Percentiles rank a stretch among this genome's conserved stretches.
phyloP scores from a whole-genome alignment of 352 stramenopile species.

The Phytophthora pluvialis region DNA sequence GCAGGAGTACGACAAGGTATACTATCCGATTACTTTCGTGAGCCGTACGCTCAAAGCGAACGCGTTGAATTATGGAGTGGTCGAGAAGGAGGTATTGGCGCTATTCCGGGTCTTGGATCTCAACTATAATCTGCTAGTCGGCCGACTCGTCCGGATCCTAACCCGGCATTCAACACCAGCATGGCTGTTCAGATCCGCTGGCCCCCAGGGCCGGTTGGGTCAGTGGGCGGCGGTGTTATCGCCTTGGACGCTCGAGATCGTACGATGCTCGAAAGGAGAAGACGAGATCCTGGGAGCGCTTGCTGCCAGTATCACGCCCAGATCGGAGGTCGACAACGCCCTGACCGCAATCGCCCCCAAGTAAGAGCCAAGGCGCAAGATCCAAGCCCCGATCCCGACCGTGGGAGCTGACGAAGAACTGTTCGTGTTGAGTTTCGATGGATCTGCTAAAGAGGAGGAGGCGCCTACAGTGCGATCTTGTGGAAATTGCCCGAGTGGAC shows the following conservation, averaged over 20 bases:
- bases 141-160: neutral
- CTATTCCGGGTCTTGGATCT: neutral
- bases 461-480: slow-evolving; percentile 3
- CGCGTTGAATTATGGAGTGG: neutral
- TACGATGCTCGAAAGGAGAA: no score
- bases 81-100: neutral
- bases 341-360: neutral
- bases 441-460: no score
- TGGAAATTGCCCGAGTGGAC: slow-evolving; percentile 22
- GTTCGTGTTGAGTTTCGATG: no score
- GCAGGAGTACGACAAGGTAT: neutral
- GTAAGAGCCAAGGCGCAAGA: slow-evolving; percentile 3
- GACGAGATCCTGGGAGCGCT: neutral
- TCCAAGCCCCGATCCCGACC: no score
- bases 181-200: no score
- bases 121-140: no score
- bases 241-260: slow-evolving; percentile 7
- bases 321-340: neutral
- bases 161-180: no score
- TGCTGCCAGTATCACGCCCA: slow-evolving; percentile 7
- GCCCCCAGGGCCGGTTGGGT: no score
- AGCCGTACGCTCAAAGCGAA: neutral
- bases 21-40: neutral
- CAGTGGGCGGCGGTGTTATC: slow-evolving; percentile 4
- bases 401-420: no score